These are phyloP conservation scores for Aspergillus tubingensis DNA, from an alignment of 2,329 filamentous ascomycete species.

Conservation along the genomic window DNA sequence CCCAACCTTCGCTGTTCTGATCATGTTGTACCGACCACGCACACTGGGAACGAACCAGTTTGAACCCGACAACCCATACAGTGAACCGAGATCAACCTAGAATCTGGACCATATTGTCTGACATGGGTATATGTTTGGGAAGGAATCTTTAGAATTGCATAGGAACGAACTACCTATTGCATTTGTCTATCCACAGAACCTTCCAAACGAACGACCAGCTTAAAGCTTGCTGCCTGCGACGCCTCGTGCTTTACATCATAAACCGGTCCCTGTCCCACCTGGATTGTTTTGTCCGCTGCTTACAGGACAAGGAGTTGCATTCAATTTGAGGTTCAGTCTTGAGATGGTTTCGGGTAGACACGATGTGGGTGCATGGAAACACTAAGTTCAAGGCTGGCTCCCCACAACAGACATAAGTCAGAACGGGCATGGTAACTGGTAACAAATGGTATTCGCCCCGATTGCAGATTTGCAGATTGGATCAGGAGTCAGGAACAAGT, in stretches of 20 bases:
- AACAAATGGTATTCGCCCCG: not conserved
- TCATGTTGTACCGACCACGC: too few species aligned
- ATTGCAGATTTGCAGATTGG: constrained; percentile 7
- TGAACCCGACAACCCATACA: too few species aligned
- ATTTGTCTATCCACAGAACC: not conserved
- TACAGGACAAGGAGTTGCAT: not conserved
- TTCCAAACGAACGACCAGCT: not conserved
- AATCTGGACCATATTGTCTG: too few species aligned
- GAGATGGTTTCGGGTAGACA: constrained; percentile 24
- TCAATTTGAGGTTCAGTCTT: not conserved
- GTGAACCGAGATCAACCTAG: too few species aligned
- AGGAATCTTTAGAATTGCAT: too few species aligned
- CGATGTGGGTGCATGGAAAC: constrained; percentile 18
- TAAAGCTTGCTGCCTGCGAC: not conserved
- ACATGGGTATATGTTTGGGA: too few species aligned
- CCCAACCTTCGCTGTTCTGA: too few species aligned
- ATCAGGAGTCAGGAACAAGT: not conserved
- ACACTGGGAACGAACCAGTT: too few species aligned
- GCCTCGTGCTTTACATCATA: not conserved
- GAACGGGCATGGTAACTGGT: not conserved
- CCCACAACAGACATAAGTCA: constrained; percentile 12
- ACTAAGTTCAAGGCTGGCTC: constrained; percentile 29
- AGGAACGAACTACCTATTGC: too few species aligned
- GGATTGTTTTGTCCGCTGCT: not conserved
- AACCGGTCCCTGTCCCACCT: constrained; percentile 1